Base-by-base conservation (phyloP, 805 yeast species). In the Alloascoidea hylecoeti region DNA sequence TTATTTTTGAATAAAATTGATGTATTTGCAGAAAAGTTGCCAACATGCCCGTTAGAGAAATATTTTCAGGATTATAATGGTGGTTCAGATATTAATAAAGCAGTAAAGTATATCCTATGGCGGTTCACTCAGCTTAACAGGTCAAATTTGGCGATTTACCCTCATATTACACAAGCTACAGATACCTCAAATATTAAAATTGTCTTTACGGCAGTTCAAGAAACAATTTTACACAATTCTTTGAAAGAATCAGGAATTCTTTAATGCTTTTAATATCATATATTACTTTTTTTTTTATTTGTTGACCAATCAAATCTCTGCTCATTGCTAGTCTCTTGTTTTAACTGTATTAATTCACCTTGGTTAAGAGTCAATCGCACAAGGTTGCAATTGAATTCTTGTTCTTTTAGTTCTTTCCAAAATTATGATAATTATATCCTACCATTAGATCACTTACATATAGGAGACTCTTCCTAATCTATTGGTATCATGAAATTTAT, bases 161-260 rank as follows among this genome's bases (percentile, higher is more conserved):
- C 96, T 9, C 94, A 86, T 56, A 28, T 86, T 16, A 86, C 96
- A 3, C 95, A 86, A 57, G 96, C 96, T 0, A 86, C 95, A 0
- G 95, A 86, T 54, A 86, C 96, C 4, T 75, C 84, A 18, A 86
- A 86, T 56, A 85, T 88, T 44, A 75, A 80, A 50, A 61, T 85
- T 49, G 95, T 86, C 4, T 78, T 82, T 59, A 86, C 85, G 9
- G 88, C 89, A 4, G 83, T 82, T 30, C 77, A 75, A 49, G 92
- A 82, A 52, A 79, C 86, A 3, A 75, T 82, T 36, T 64, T 83
- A 51, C 85, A 81, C 46, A 82, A 81, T 51, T 65, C 81, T 15
- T 66, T 82, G 46, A 75, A 75, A 52, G 89, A 80, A 48, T 75
- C 84, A 38, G 92, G 92, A 18, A 67, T 82, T 35, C 60, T 80